phyloP scores from a whole-genome alignment of 2,329 filamentous ascomycete species.

The Dothideomycetes sp. region DNA sequence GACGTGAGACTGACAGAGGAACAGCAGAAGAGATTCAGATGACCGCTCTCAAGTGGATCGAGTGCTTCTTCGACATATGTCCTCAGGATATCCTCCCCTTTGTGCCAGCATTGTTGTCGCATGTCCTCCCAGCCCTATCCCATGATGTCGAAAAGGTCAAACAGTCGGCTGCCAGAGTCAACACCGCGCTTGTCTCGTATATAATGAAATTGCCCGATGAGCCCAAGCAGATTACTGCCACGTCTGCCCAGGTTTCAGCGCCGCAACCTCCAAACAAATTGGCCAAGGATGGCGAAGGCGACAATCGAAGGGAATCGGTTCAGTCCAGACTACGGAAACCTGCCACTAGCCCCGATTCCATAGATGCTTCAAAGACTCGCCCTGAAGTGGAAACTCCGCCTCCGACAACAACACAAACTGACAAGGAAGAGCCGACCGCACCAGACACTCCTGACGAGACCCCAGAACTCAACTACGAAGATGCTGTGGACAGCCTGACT shows the following conservation, averaged over 20 bases:
- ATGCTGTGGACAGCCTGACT: slow-evolving; percentile 85
- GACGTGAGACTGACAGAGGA: slow-evolving; percentile 14
- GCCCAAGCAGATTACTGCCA: slow-evolving; percentile 15
- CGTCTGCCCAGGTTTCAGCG: too few species aligned
- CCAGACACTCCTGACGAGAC: slow-evolving; percentile 30
- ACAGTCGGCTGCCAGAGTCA: slow-evolving; percentile 78
- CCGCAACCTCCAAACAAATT: background rate
- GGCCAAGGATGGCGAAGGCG: slow-evolving; percentile 22
- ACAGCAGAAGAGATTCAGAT: slow-evolving; percentile 83
- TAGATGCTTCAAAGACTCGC: background rate
- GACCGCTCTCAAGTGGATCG: slow-evolving; percentile 88
- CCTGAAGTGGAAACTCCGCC: slow-evolving; percentile 2
- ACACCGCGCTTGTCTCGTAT: slow-evolving; percentile 83
- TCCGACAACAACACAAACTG: slow-evolving; percentile 1
- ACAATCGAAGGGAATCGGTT: slow-evolving; percentile 32
- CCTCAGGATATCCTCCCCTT: slow-evolving; percentile 94
- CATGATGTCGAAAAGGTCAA: slow-evolving; percentile 84
- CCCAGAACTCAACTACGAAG: slow-evolving; percentile 85
- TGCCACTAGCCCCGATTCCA: slow-evolving; percentile 4
- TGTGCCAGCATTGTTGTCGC: slow-evolving; percentile 80
- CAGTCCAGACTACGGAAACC: slow-evolving; percentile 12
- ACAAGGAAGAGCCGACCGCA: slow-evolving; percentile 29
- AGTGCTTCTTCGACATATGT: slow-evolving; percentile 92
- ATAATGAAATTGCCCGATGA: slow-evolving; percentile 78
- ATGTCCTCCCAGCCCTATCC: slow-evolving; percentile 87